A percentile compares a stretch with the other conserved stretches of the same genome.
These are phyloP conservation scores for Fragaria iinumae DNA, from an alignment of 306 rosid genomes.

Conservation along the genomic window DNA sequence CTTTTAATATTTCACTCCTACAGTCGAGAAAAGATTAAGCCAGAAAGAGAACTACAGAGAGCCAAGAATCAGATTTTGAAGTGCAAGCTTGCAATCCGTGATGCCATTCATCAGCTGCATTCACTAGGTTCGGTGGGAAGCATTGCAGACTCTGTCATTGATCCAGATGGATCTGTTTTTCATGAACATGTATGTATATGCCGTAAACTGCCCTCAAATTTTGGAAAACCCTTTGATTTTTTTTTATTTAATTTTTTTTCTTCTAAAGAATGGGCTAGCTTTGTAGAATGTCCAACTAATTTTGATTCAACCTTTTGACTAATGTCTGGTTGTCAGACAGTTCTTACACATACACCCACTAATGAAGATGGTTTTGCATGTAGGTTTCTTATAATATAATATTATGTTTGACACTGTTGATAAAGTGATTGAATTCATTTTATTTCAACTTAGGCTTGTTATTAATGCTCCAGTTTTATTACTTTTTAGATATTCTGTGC, in stretches of 20 bases:
- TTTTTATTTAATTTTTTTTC: no score
- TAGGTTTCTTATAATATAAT: not conserved
- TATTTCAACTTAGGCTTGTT: slow-evolving; percentile 3
- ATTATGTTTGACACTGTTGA: not conserved
- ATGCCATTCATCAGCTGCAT: slow-evolving; percentile 71
- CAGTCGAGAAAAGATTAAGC: slow-evolving; percentile 90
- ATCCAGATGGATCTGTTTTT: slow-evolving; percentile 71
- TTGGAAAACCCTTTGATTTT: not conserved
- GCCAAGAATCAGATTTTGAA: slow-evolving; percentile 79
- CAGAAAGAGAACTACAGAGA: slow-evolving; percentile 81
- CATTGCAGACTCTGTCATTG: slow-evolving; percentile 71
- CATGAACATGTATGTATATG: slow-evolving; percentile 63
- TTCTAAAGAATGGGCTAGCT: not conserved
- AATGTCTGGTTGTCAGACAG: slow-evolving; percentile 8
- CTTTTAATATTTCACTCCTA: slow-evolving; percentile 18
- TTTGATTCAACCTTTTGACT: not conserved
- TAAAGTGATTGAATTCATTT: not conserved
- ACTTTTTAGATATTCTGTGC: slow-evolving; percentile 69
- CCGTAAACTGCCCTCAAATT: slow-evolving; percentile 1
- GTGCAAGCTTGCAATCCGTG: slow-evolving; percentile 81
- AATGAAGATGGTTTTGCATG: not conserved
- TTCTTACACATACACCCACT: not conserved
- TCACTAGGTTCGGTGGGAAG: slow-evolving; percentile 68
- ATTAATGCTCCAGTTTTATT: slow-evolving; percentile 29
- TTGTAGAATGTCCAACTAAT: not conserved